These are phyloP conservation scores for Hypoxylon sp. DNA, from an alignment of 2,329 filamentous ascomycete genomes.

Conservation along the genomic window DNA sequence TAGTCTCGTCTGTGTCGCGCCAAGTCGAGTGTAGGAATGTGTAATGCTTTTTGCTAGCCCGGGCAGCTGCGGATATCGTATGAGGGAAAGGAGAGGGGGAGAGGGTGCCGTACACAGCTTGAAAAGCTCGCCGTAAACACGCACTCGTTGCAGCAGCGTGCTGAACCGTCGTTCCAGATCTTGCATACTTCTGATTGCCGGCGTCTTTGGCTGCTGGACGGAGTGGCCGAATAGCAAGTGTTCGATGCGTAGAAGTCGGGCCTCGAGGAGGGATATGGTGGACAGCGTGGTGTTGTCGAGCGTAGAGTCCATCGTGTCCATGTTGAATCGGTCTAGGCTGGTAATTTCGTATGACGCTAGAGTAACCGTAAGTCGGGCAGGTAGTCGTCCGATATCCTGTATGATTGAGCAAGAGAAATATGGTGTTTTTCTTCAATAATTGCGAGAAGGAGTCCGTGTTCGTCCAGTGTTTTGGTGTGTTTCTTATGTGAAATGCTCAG, in stretches of 20 bases:
- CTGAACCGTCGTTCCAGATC: slow-evolving; percentile 64
- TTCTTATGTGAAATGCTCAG: neutral
- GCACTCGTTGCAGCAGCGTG: slow-evolving; percentile 57
- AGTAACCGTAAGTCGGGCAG: neutral
- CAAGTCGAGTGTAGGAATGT: neutral
- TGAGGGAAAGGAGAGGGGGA: too few relatives aligned
- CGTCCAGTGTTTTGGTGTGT: neutral
- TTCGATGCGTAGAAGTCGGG: slow-evolving; percentile 66
- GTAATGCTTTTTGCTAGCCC: too few relatives aligned
- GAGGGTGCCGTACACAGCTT: slow-evolving; percentile 61
- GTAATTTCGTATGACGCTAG: neutral
- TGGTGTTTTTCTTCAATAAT: neutral
- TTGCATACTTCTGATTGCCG: slow-evolving; percentile 55
- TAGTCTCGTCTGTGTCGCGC: neutral
- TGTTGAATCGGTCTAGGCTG: slow-evolving; percentile 11
- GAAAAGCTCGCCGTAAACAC: slow-evolving; percentile 66
- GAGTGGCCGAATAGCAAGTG: slow-evolving; percentile 63
- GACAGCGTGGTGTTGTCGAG: slow-evolving; percentile 62
- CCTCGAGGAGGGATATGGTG: slow-evolving; percentile 64
- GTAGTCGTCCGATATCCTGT: neutral
- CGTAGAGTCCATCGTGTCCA: slow-evolving; percentile 42
- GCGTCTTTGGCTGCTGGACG: slow-evolving; percentile 47
- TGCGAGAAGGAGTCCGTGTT: neutral
- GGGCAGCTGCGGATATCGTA: neutral
- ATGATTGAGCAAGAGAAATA: neutral